Base-by-base conservation (phyloP, 495 filamentous ascomycete genomes). In the Tetracladium setigerum region DNA sequence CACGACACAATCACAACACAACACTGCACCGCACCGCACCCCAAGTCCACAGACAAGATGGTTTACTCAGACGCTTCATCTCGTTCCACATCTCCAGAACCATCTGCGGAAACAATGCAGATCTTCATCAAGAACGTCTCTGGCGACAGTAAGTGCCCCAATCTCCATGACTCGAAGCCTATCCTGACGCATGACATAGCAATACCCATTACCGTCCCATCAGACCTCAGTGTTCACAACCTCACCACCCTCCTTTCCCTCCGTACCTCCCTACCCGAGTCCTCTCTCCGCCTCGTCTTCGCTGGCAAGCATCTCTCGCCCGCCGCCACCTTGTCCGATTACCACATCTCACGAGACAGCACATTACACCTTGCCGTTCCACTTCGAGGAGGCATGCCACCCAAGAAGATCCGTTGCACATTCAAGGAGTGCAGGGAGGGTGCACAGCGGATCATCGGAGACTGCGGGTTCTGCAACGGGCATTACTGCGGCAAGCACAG, bases 401-500 rank as follows among this genome's bases (percentile, higher is more conserved):
- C 82, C 50, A 87, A 84, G 69, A 95, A 89, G 77, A 80, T 84
- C 53, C 78, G 82, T 49, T 98, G 92, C 75, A 82, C 77, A 51
- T 87, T 83, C 74, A 89, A 87, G 69, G 82, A 86, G 51, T 98
- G 92, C 79, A 87, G 77, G 63, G 78, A 83, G 51, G 75, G 77
- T 30, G 89, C 89, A 17, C 88, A 94, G 63, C 79, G 86, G 46
- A 95, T 97, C 61, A 86, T 95, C 36, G 94, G 94, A 9, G 92
- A 97, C 68, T 98, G 92, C 71, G 83, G 79, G 44, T 97, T 97
- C 69, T 98, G 92, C 73, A 70, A 81, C 41, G 89, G 89, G 13
- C 85, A 92, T 64, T 97, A 85, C 71, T 98, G 92, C 70, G 87
- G 84, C 43, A 89, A 87, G 71, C 92, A 98, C 70, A 75, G 92